Evolutionary conservation across 768 basidiomycete genomes (phyloP).

Genomic region (Rickenella mellea): DNA sequence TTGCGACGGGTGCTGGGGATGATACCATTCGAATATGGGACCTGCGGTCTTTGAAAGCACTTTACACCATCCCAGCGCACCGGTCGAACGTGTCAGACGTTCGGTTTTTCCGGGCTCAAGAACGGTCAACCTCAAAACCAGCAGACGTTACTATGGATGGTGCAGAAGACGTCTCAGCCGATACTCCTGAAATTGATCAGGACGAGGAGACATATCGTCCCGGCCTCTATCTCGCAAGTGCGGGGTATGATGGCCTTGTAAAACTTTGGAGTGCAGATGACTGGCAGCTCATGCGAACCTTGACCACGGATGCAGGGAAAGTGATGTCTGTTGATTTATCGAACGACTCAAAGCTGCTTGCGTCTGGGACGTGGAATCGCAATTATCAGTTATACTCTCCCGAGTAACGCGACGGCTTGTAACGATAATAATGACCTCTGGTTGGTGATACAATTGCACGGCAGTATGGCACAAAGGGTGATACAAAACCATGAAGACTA

Average conservation of each 20-base stretch:
- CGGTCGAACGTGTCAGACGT: constrained; percentile 91
- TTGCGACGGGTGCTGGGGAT: constrained; percentile 94
- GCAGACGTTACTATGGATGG: constrained; percentile 38
- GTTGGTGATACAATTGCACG: constrained; percentile 24
- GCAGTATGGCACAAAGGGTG: not conserved
- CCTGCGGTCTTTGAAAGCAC: constrained; percentile 83
- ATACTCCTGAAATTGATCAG: constrained; percentile 26
- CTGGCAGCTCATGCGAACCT: constrained; percentile 83
- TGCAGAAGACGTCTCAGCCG: constrained; percentile 18
- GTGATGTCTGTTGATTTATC: constrained; percentile 97
- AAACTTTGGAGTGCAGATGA: constrained; percentile 98
- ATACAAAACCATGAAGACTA: constrained; percentile 15
- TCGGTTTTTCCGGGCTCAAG: constrained; percentile 79
- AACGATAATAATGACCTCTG: no score
- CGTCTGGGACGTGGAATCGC: constrained; percentile 85
- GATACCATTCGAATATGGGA: constrained; percentile 99
- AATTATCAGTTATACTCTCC: constrained; percentile 91
- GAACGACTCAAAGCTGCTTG: constrained; percentile 73
- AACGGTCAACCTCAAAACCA: constrained; percentile 23
- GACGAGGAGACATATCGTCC: constrained; percentile 78
- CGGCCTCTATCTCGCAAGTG: constrained; percentile 86
- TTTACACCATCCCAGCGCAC: constrained; percentile 96
- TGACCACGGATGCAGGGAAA: constrained; percentile 94
- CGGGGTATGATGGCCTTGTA: constrained; percentile 92
- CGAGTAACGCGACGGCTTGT: no score